Evolutionary conservation across 2,329 filamentous ascomycete genomes (phyloP).

Genomic region (Ilyonectria mors-panacis): DNA sequence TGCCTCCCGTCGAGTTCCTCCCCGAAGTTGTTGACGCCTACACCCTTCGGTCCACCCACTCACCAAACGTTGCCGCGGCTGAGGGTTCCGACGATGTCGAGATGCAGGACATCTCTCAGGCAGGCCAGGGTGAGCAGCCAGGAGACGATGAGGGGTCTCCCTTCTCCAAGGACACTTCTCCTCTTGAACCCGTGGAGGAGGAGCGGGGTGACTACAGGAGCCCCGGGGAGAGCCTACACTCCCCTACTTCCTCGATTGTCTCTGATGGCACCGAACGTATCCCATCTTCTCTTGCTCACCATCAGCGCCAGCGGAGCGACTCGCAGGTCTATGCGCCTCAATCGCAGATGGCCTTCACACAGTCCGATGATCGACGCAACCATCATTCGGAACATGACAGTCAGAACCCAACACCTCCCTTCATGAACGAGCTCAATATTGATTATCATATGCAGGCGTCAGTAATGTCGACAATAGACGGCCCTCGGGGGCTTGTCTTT

Average conservation of each 20-base stretch:
- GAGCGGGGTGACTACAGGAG: constrained; percentile 35
- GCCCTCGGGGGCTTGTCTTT: constrained; percentile 37
- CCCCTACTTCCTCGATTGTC: constrained; percentile 32
- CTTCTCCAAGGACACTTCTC: constrained; percentile 45
- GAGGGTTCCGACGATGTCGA: constrained; percentile 35
- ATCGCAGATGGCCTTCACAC: constrained; percentile 24
- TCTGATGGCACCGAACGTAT: constrained; percentile 30
- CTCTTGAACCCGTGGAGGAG: constrained; percentile 45
- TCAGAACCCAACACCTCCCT: constrained; percentile 41
- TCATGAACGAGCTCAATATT: constrained; percentile 37
- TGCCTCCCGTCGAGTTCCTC: constrained; percentile 73
- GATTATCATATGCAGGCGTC: constrained; percentile 42
- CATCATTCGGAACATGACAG: constrained; percentile 42
- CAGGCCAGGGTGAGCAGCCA: constrained; percentile 23
- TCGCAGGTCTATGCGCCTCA: constrained; percentile 23
- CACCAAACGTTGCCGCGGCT: constrained; percentile 24
- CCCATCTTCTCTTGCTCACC: constrained; percentile 17
- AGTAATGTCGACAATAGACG: constrained; percentile 21
- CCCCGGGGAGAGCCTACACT: constrained; percentile 30
- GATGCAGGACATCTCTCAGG: constrained; percentile 22
- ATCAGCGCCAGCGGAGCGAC: constrained; percentile 33
- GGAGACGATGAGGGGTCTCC: constrained; percentile 42
- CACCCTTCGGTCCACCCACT: constrained; percentile 37
- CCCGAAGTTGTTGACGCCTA: constrained; percentile 65
- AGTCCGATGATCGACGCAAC: constrained; percentile 35